A percentile compares a stretch with the other conserved stretches of the same genome.
Evolutionary conservation across 306 rosid species (phyloP).

Genomic region (Cucurbita pepo): DNA sequence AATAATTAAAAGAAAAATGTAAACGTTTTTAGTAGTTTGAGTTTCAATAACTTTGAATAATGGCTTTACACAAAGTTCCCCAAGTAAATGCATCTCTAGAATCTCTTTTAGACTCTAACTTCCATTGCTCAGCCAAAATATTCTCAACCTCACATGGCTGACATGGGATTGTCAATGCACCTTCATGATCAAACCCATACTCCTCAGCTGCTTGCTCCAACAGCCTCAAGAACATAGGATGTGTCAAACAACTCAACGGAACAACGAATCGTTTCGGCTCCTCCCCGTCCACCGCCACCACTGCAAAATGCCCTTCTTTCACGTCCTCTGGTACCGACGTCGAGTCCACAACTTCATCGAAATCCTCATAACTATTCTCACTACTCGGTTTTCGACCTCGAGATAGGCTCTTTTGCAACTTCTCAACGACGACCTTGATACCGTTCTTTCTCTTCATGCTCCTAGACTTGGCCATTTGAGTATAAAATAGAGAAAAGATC

Average conservation of each 20-base stretch:
- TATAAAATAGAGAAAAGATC: too few relatives aligned
- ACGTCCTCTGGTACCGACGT: slow-evolving; percentile 50
- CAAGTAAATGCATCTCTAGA: slow-evolving; percentile 1
- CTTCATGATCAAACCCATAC: slow-evolving; percentile 66
- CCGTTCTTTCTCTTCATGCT: slow-evolving; percentile 27
- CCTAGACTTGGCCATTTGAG: slow-evolving; percentile 25
- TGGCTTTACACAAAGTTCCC: slow-evolving; percentile 17
- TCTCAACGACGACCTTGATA: slow-evolving; percentile 35
- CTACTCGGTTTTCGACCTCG: slow-evolving; percentile 9
- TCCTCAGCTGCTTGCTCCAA: slow-evolving; percentile 68
- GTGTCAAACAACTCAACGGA: slow-evolving; percentile 44
- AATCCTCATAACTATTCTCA: neutral
- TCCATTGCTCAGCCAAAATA: slow-evolving; percentile 34
- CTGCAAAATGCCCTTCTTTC: slow-evolving; percentile 79
- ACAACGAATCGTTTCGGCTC: slow-evolving; percentile 48
- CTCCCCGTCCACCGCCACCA: slow-evolving; percentile 38
- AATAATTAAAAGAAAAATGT: neutral
- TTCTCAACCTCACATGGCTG: slow-evolving; percentile 43
- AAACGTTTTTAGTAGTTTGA: neutral
- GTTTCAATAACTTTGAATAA: slow-evolving; percentile 20
- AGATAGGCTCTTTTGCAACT: slow-evolving; percentile 43
- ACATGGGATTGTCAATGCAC: slow-evolving; percentile 63
- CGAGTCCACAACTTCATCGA: neutral
- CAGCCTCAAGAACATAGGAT: slow-evolving; percentile 43
- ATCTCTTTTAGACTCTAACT: neutral